phyloP scores from a whole-genome alignment of 2,329 filamentous ascomycete species.

The Fusarium nodosum region DNA sequence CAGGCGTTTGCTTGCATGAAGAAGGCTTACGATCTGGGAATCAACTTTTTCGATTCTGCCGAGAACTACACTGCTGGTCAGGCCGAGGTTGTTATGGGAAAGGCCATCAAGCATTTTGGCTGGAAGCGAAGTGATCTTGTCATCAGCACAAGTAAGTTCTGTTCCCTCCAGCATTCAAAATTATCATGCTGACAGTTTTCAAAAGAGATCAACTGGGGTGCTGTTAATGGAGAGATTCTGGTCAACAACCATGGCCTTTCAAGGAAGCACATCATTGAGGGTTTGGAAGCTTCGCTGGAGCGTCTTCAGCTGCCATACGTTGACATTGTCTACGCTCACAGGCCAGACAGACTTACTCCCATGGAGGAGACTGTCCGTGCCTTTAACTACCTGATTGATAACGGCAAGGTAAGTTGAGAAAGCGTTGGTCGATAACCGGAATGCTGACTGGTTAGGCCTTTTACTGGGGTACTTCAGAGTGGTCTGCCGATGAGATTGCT shows the following conservation, averaged over 20 bases:
- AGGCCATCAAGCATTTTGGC: slow-evolving; percentile 70
- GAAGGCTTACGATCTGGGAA: slow-evolving; percentile 69
- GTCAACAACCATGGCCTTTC: slow-evolving; percentile 77
- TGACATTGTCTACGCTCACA: slow-evolving; percentile 78
- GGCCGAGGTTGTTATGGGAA: slow-evolving; percentile 74
- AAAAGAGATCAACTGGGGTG: slow-evolving; percentile 74
- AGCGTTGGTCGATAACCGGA: accelerated
- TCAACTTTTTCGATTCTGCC: slow-evolving; percentile 75
- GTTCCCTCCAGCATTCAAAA: accelerated
- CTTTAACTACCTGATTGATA: slow-evolving; percentile 78
- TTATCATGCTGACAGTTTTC: slow-evolving; percentile 5
- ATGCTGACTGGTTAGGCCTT: slow-evolving; percentile 58
- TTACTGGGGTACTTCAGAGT: slow-evolving; percentile 75
- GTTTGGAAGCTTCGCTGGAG: slow-evolving; percentile 68
- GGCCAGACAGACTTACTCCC: slow-evolving; percentile 75
- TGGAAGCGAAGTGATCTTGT: slow-evolving; percentile 74
- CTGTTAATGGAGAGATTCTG: slow-evolving; percentile 70
- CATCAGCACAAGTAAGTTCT: slow-evolving; percentile 65
- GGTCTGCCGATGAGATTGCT: slow-evolving; percentile 76
- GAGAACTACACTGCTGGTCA: slow-evolving; percentile 72
- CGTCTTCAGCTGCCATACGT: slow-evolving; percentile 72
- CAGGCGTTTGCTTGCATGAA: slow-evolving; percentile 73
- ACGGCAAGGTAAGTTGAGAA: slow-evolving; percentile 62
- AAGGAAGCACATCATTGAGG: slow-evolving; percentile 73
- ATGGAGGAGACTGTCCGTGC: slow-evolving; percentile 79